Evolutionary conservation across 306 rosid genomes (phyloP).

Genomic region (Betula pendula): DNA sequence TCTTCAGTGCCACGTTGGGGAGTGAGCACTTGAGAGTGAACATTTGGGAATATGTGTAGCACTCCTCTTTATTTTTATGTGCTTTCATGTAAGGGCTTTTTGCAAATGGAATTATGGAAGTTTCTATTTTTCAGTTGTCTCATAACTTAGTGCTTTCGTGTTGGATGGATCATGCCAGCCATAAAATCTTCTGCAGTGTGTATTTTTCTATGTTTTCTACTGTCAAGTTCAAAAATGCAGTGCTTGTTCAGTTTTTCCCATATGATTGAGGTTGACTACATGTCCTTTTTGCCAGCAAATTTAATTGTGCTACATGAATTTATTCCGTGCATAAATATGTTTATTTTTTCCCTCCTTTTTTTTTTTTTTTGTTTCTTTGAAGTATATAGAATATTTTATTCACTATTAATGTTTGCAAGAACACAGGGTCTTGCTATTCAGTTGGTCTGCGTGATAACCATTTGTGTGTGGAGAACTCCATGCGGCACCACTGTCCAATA

Average conservation of each 20-base stretch:
- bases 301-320: too few species aligned
- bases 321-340: background rate
- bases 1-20: too few species aligned
- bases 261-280: background rate
- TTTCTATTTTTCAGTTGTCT: background rate
- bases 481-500: constrained; percentile 95
- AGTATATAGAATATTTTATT: background rate
- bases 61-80: background rate
- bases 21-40: too few species aligned
- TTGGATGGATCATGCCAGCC: background rate
- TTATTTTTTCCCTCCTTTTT: background rate
- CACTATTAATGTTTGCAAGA: constrained; percentile 9
- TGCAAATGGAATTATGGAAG: background rate
- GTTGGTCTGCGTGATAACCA: constrained; percentile 71
- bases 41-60: too few species aligned
- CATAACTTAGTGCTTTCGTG: background rate
- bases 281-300: background rate
- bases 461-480: constrained; percentile 90
- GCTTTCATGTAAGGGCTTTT: background rate
- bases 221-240: background rate
- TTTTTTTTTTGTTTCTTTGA: background rate
- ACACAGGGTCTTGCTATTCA: constrained; percentile 85
- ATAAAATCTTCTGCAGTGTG: background rate
- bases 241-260: background rate
- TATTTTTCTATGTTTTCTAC: background rate